A percentile compares a stretch with the other conserved stretches of the same genome.
Conservation (phyloP, 2,329 filamentous ascomycete species). For the Fusarium sp. region DNA sequence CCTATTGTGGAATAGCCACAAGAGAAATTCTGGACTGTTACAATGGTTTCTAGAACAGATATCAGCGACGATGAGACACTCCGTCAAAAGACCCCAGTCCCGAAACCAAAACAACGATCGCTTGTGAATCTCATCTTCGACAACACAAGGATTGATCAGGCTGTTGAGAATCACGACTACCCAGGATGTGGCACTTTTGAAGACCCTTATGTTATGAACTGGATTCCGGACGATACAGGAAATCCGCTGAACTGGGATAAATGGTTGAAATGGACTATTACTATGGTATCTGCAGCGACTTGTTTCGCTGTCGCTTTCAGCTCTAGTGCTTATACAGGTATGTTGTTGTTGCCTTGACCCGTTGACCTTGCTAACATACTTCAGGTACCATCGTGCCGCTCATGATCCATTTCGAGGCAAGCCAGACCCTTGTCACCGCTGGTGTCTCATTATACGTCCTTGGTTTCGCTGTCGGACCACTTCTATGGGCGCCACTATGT, state of each 20-base stretch:
- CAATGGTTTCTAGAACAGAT: conserved; percentile 17
- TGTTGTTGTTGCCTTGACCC: conserved; percentile 24
- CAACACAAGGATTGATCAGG: conserved; percentile 68
- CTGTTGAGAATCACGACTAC: conserved; percentile 68
- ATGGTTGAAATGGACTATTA: conserved; percentile 73
- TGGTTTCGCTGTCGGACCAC: conserved; percentile 71
- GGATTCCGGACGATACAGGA: conserved; percentile 73
- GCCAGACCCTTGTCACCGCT: conserved; percentile 66
- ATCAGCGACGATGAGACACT: conserved; percentile 38
- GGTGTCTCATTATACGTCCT: conserved; percentile 74
- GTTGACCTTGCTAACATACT: background rate
- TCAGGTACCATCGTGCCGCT: conserved; percentile 59
- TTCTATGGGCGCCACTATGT: conserved; percentile 74
- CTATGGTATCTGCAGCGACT: conserved; percentile 71
- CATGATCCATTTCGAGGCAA: conserved; percentile 65
- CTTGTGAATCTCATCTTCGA: conserved; percentile 63
- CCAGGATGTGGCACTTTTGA: conserved; percentile 72
- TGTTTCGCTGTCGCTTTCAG: conserved; percentile 78
- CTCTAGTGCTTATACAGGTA: conserved; percentile 74
- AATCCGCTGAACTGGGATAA: conserved; percentile 72
- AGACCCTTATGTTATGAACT: conserved; percentile 76
- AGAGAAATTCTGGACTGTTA: background rate
- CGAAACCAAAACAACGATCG: conserved; percentile 12
- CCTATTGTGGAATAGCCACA: conserved; percentile 16
- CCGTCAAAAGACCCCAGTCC: conserved; percentile 15